Percentiles rank a stretch among this genome's conserved stretches.
Evolutionary conservation across 148 eudicot genomes (phyloP).

Genomic region (Mesembryanthemum crystallinum): DNA sequence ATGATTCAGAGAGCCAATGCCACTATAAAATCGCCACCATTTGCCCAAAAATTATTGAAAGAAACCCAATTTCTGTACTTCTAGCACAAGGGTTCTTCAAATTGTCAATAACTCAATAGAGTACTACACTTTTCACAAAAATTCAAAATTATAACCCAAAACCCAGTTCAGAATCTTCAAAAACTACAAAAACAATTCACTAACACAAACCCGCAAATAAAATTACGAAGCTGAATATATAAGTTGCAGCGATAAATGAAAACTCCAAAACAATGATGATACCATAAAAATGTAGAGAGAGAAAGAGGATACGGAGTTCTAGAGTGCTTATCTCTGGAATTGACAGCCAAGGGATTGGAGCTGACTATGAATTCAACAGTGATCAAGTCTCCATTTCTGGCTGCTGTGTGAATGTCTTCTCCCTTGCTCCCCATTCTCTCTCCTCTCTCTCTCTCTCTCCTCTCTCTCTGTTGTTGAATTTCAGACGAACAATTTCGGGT

Average conservation of each 20-base stretch:
- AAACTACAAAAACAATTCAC: neutral
- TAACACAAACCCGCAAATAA: neutral
- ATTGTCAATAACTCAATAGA: neutral
- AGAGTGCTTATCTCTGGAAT: constrained; percentile 88
- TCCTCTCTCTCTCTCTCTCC: neutral
- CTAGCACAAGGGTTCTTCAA: neutral
- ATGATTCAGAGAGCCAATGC: too few species aligned
- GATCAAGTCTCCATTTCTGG: constrained; percentile 76
- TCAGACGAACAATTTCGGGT: too few species aligned
- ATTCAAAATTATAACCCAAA: neutral
- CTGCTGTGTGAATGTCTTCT: constrained; percentile 60
- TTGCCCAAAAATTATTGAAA: neutral
- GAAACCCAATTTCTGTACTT: neutral
- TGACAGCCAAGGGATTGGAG: constrained; percentile 58
- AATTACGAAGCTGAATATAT: neutral
- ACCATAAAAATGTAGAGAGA: neutral
- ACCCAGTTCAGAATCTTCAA: neutral
- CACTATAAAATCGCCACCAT: too few species aligned
- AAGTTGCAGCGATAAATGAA: neutral
- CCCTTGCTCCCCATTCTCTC: constrained; percentile 29
- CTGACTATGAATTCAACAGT: constrained; percentile 49
- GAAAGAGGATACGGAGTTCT: constrained; percentile 78
- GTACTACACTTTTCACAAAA: neutral
- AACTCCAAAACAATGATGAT: neutral
- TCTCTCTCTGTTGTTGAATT: neutral